Base-by-base conservation (phyloP, 768 basidiomycete genomes). In the Trametopsis cervina region DNA sequence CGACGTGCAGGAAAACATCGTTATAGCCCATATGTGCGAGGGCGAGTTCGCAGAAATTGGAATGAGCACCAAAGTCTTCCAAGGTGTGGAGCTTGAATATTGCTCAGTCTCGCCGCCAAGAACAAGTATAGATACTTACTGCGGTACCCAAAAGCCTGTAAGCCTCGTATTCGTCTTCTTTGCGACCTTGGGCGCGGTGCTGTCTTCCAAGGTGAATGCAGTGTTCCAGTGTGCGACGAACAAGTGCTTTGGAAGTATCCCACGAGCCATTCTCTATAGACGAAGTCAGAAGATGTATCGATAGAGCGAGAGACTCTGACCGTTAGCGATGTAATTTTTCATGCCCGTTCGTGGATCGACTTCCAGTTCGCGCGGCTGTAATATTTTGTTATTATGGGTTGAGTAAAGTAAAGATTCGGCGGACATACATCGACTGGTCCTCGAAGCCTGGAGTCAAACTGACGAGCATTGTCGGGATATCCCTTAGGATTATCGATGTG, bases 401-500 rank as follows among this genome's bases (percentile, higher is more conserved):
- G 36, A 38, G n/a, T 4, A 4, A 39, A 6, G 4, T 24, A 15
- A 6, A 17, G 13, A 42, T 20, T 3, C 17, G 20, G 25, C 35
- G 35, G 2, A 47, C 56, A 43, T 59, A 84, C 84, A 58, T 93
- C 81, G 4, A 97, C 83, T 2, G 92, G 92, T 2, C 81, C 81
- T 11, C 94, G 80, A 6, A 97, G 74, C 17, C 75, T 71, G 0
- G 83, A 78, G 57, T 95, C 77, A 57, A 85, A 90, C 57, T 75
- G 73, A 36, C 89, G 72, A 0, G 93, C 78, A 63, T 97, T 91
- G 63, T 89, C 82, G 0, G 85, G 89, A 57, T 92, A 94, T 11
- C 89, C 90, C 63, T 87, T 89, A 1, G 90, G 91, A 58, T 95
- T 95, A 61, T 95, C 91, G 58, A 93, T 92, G 62, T 95, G 91